Evolutionary conservation across 1,139 yeast species (phyloP), one percentile per base, ranked within the genome.

Genomic region (Protomyces inouyei): DNA sequence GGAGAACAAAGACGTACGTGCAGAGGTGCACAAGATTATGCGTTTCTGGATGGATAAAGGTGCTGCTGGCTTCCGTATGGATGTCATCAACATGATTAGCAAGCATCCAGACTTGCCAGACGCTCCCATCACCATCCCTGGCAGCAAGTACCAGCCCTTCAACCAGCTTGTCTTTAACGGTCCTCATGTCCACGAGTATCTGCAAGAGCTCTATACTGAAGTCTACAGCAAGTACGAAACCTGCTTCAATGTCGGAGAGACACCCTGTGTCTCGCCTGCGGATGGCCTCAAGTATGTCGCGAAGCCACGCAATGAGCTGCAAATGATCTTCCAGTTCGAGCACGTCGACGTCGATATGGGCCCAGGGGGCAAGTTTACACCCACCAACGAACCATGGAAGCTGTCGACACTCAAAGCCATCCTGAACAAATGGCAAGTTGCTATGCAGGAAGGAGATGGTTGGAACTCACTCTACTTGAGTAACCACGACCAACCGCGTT

Each of bases 401-500:
- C 74, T 82, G 69, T 70, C 73, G 12, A 82, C 81, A 35, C 75
- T 82, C 70, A 83, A 82, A 70, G 70, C 74, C 43, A 80, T 82
- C 3, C 74, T 82, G 38, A 72, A 74, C 56, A 73, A 68, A 25
- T 71, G 72, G 66, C 74, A 73, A 70, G 75, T 73, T 14, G 81
- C 80, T 69, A 77, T 78, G 63, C 78, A 80, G 60, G 81, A 80
- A 14, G 79, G 82, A 9, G 86, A 82, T 70, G 84, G 83, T n/a
- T 83, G 87, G 87, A 75, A 82, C n/a, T 80, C 86, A 10, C 78
- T 78, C 12, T 83, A 80, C 73, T 73, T 80, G 67, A 86, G 83
- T 73, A 83, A 83, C 71, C 87, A 83, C 71, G 87, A 83, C 73
- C 85, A 81, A 68, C 81, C 86, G 6, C 77, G 86, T 70, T 76